phyloP scores from a whole-genome alignment of 2,329 filamentous ascomycete genomes.

The Phaeosphaeriaceae sp. region DNA sequence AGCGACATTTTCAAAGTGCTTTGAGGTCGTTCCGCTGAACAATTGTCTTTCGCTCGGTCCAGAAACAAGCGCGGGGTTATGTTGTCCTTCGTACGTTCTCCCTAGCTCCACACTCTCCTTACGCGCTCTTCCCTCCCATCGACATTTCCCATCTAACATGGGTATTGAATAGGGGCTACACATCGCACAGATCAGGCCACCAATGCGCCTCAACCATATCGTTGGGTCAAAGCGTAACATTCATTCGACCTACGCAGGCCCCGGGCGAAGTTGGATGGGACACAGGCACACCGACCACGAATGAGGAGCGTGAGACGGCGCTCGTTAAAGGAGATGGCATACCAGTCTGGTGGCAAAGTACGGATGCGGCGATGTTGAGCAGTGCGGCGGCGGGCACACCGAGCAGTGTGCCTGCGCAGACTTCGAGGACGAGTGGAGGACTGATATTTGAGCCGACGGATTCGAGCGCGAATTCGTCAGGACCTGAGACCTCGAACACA shows the following conservation, averaged over 20 bases:
- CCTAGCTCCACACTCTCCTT: background rate
- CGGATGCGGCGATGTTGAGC: background rate
- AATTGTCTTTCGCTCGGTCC: background rate
- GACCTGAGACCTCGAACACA: background rate
- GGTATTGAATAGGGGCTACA: background rate
- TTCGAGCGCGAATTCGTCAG: background rate
- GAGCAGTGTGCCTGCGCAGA: background rate
- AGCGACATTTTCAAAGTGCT: background rate
- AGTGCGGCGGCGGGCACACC: background rate
- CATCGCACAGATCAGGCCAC: background rate
- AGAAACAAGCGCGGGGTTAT: background rate
- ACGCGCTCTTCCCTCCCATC: background rate
- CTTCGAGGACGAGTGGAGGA: background rate
- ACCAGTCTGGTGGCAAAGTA: slow-evolving; percentile 1
- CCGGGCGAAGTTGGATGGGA: background rate
- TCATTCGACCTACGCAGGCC: background rate
- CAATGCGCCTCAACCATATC: background rate
- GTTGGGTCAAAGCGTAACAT: background rate
- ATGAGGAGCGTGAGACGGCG: background rate
- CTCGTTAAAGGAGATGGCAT: background rate
- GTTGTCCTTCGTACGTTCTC: background rate
- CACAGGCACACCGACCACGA: background rate
- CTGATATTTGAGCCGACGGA: background rate
- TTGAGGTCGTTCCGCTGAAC: background rate
- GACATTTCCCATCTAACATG: background rate